Conservation (phyloP, 139 green algal species). For the Coelastrella sp. region DNA sequence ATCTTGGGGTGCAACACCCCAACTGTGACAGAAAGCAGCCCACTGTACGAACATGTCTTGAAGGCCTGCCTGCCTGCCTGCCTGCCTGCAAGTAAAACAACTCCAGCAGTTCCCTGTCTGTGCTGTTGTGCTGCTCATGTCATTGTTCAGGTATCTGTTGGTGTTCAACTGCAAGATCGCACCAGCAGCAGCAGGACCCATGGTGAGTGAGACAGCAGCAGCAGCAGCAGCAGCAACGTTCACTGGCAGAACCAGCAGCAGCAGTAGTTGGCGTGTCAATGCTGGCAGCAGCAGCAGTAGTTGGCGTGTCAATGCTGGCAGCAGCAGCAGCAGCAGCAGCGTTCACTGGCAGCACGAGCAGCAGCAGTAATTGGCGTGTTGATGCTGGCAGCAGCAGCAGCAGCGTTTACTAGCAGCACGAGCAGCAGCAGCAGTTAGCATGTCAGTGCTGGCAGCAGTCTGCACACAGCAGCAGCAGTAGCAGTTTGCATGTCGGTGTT, state of each 20-base stretch:
- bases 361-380: not conserved
- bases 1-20: not conserved
- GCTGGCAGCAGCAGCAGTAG: not conserved
- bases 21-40: not conserved
- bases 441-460: not conserved
- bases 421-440: constrained; percentile 18
- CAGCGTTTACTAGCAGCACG: no score
- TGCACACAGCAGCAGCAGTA: no score
- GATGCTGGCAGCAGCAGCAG: not conserved
- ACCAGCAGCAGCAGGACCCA: constrained; percentile 65
- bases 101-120: not conserved
- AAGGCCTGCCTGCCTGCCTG: not conserved
- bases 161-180: constrained; percentile 74
- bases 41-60: not conserved
- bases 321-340: not conserved
- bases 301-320: not conserved
- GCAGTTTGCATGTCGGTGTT: no score
- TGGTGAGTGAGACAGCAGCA: constrained; percentile 58
- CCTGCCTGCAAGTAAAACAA: not conserved
- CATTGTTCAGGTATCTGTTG: constrained; percentile 67
- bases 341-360: not conserved
- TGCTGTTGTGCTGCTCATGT: not conserved
- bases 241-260: not conserved
- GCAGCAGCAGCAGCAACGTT: not conserved
- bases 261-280: not conserved